These are phyloP conservation scores for Neodidymelliopsis sp. DNA, from an alignment of 2,329 filamentous ascomycete genomes.

Conservation along the genomic window DNA sequence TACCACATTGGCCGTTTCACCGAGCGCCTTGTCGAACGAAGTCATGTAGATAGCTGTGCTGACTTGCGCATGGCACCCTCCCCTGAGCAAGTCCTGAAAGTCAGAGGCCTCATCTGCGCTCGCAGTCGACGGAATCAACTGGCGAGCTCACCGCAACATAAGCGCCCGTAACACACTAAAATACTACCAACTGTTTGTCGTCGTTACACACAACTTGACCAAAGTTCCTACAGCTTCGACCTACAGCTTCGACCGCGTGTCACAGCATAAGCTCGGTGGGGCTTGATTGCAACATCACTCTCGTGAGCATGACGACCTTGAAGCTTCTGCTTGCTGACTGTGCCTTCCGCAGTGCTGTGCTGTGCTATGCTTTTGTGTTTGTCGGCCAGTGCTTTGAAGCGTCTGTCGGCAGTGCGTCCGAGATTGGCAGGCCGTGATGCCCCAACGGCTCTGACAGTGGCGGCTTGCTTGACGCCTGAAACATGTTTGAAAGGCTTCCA, in stretches of 20 bases:
- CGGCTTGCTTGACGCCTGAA: slow-evolving; percentile 21
- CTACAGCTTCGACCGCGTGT: slow-evolving; percentile 15
- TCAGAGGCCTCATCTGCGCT: slow-evolving; percentile 2
- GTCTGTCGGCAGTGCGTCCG: slow-evolving; percentile 13
- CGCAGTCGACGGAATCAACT: not conserved
- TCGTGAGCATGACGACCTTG: slow-evolving; percentile 17
- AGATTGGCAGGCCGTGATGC: slow-evolving; percentile 19
- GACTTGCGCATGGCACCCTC: slow-evolving; percentile 21
- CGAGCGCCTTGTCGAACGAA: slow-evolving; percentile 8
- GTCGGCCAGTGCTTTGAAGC: slow-evolving; percentile 12
- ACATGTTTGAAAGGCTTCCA: slow-evolving; percentile 20
- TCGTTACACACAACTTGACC: slow-evolving; percentile 25
- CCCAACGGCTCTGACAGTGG: slow-evolving; percentile 21
- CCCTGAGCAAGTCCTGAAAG: slow-evolving; percentile 13
- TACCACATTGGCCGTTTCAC: slow-evolving; percentile 9
- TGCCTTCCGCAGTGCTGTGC: slow-evolving; percentile 17
- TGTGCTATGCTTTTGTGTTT: slow-evolving; percentile 15
- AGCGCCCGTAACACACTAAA: slow-evolving; percentile 16
- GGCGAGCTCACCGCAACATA: slow-evolving; percentile 18
- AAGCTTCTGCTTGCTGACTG: slow-evolving; percentile 17
- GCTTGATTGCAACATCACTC: slow-evolving; percentile 20
- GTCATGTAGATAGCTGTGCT: slow-evolving; percentile 15
- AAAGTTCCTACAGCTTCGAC: slow-evolving; percentile 13
- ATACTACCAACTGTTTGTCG: slow-evolving; percentile 4
- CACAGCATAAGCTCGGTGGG: slow-evolving; percentile 14